Base-by-base conservation (phyloP, 2,329 filamentous ascomycete species). In the Massarina eburnea region DNA sequence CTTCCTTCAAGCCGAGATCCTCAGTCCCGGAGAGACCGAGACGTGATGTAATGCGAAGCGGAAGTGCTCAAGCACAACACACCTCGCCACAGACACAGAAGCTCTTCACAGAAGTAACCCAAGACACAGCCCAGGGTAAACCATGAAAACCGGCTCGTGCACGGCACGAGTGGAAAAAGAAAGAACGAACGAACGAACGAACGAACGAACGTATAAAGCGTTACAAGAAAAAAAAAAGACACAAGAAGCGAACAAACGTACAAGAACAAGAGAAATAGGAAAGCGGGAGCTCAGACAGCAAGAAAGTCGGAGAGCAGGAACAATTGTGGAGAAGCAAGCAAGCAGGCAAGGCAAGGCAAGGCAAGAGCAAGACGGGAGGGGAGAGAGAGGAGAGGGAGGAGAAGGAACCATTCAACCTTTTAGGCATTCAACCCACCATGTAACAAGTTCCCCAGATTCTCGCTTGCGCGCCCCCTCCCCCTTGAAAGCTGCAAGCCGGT, bases 371-470 rank as follows among this genome's bases (percentile, higher is more conserved):
- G n/a, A n/a, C n/a, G 24, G 12, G 7, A 26, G 24, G 12, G 7
- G 24, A 12, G 12, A 7, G 12, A 26, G 12, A 26, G 24, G 12
- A 26, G 7, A 7, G 12, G 12, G 24, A 26, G 12, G 7, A 26
- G 12, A 30, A 6, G 27, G 6, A 8, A 8, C 6, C 32, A 48
- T 51, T 51, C 51, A 47, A 48, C 51, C 49, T 52, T 57, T 54
- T 57, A 57, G 49, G 51, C 54, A 17, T 20, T n/a, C 26, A 27
- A 29, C 14, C 18, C n/a, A n/a, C 15, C 26, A n/a, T n/a, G n/a
- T n/a, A n/a, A n/a, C n/a, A n/a, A n/a, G n/a, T 52, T 55, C 48
- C 53, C 53, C 51, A 46, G 48, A 51, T 56, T 45, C 20, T 48
- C n/a, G n/a, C n/a, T n/a, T n/a, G n/a, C n/a, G n/a, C n/a, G n/a